Conservation (phyloP, 306 rosid genomes). For the Quercus wislizeni region DNA sequence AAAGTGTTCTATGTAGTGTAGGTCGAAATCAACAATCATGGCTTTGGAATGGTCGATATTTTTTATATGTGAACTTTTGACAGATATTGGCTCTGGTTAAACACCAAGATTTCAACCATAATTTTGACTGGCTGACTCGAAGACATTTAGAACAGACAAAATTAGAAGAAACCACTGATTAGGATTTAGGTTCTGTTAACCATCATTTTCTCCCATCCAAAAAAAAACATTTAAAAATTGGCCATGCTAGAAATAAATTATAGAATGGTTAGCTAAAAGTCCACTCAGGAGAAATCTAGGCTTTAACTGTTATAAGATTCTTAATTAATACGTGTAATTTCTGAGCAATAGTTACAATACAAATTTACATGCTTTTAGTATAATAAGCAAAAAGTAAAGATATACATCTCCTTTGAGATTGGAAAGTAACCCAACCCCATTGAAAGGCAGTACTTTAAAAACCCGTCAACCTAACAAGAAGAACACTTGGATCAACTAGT, state of each 20-base stretch:
- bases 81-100: constrained; percentile 1
- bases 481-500: neutral
- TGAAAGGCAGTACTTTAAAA: neutral
- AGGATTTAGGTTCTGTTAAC: constrained; percentile 8
- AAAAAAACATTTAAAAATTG: neutral
- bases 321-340: too few relatives aligned
- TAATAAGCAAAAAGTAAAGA: neutral
- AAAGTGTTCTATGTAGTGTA: constrained; percentile 21
- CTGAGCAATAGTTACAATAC: neutral
- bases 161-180: constrained; percentile 22
- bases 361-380: neutral
- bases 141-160: neutral
- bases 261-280: neutral
- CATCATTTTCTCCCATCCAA: constrained; percentile 26
- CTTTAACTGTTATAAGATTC: neutral
- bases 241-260: neutral
- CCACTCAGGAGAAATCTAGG: neutral
- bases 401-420: neutral
- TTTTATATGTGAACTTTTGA: constrained; percentile 32
- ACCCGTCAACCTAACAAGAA: neutral
- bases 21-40: constrained; percentile 35
- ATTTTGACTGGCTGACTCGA: neutral
- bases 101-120: neutral
- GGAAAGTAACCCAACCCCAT: neutral
- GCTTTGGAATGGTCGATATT: constrained; percentile 39